These are phyloP conservation scores for Cyberlindnera xishuangbannaensis DNA, from an alignment of 805 yeast genomes.

Conservation along the genomic window DNA sequence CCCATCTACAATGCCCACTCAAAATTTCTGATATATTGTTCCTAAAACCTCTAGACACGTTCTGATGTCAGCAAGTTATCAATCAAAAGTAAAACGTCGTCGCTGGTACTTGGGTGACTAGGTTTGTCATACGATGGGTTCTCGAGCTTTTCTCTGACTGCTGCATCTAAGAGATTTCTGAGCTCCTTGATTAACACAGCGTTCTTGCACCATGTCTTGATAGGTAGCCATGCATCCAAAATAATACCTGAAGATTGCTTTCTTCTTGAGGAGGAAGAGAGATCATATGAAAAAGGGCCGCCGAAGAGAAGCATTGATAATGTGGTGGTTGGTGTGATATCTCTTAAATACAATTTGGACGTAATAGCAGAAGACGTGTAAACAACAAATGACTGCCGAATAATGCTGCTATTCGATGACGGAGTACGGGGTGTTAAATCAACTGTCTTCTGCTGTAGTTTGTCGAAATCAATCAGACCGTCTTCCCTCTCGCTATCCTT, in stretches of 20 bases:
- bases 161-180: constrained; percentile 57
- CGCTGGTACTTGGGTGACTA: constrained; percentile 15
- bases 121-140: constrained; percentile 34
- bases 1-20: background rate
- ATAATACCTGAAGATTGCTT: constrained; percentile 76
- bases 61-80: constrained; percentile 26
- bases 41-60: constrained; percentile 4
- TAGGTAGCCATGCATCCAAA: constrained; percentile 83
- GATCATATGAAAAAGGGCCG: constrained; percentile 59
- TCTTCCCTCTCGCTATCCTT: constrained; percentile 35
- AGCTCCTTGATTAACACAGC: constrained; percentile 78
- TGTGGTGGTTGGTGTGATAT: constrained; percentile 73
- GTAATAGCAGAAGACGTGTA: constrained; percentile 59
- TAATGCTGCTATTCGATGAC: constrained; percentile 24
- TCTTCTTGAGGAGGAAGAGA: constrained; percentile 34
- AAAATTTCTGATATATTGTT: constrained; percentile 1
- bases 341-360: constrained; percentile 62
- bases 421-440: constrained; percentile 35
- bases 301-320: constrained; percentile 77
- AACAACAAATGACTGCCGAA: constrained; percentile 55
- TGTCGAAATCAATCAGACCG: constrained; percentile 33
- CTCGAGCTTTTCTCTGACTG: constrained; percentile 56
- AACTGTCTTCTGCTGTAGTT: constrained; percentile 23
- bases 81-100: constrained; percentile 34
- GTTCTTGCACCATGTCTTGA: constrained; percentile 90